phyloP scores from a whole-genome alignment of 2,329 filamentous ascomycete genomes.

The Cryphonectria radicalis region DNA sequence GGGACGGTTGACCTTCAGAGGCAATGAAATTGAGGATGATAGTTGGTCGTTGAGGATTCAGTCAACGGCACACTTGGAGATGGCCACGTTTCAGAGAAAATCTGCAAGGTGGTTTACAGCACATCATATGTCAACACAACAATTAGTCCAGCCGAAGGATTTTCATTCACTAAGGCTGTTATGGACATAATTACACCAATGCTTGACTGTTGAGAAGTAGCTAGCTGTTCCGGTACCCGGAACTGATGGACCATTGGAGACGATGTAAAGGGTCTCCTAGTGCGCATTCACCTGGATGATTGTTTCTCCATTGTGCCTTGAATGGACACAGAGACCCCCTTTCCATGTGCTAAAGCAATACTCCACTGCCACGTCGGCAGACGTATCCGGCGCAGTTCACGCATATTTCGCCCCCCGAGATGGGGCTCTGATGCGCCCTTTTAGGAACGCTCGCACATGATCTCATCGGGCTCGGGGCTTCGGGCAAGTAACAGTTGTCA shows the following conservation, averaged over 20 bases:
- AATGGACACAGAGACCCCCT: neutral
- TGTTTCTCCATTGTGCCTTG: neutral
- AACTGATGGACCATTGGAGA: neutral
- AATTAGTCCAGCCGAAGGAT: neutral
- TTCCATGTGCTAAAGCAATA: neutral
- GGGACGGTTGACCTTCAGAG: too few species aligned
- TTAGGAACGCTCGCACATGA: neutral
- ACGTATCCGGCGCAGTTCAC: neutral
- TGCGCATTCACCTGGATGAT: neutral
- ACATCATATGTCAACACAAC: neutral
- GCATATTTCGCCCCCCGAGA: neutral
- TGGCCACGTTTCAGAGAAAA: neutral
- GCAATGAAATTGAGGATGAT: too few species aligned
- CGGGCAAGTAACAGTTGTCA: neutral
- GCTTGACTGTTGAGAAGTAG: neutral
- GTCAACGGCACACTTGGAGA: neutral
- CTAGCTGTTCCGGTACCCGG: neutral
- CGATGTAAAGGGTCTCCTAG: constrained; percentile 44
- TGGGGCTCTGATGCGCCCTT: neutral
- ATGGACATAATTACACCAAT: neutral
- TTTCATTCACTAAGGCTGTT: neutral
- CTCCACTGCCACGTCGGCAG: neutral
- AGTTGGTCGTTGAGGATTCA: neutral
- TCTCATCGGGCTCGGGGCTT: neutral
- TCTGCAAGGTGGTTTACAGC: too few species aligned